Evolutionary conservation across 2,329 filamentous ascomycete species (phyloP).

Genomic region (Nothomitra cinnamomea): DNA sequence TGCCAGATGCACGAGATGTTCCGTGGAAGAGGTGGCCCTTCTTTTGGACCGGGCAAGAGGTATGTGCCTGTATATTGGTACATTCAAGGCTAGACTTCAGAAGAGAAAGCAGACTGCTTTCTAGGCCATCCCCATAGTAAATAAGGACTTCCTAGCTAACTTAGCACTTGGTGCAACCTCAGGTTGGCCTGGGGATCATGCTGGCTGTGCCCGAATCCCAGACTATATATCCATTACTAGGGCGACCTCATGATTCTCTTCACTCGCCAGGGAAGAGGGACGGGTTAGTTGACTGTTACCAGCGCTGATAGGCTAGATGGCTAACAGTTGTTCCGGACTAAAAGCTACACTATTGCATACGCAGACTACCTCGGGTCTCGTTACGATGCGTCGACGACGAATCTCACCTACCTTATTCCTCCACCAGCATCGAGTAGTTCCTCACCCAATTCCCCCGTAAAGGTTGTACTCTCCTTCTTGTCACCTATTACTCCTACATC

Average conservation of each 20-base stretch:
- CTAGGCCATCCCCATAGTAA: not conserved
- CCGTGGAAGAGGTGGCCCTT: slow-evolving; percentile 81
- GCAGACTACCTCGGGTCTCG: slow-evolving; percentile 42
- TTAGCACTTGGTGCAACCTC: not conserved
- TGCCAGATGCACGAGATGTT: slow-evolving; percentile 48
- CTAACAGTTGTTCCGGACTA: not conserved
- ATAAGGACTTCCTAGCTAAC: not conserved
- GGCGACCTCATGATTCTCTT: slow-evolving; percentile 47
- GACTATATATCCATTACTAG: slow-evolving; percentile 45
- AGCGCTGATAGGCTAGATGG: not conserved
- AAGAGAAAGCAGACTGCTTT: not conserved
- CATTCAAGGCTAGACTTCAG: not conserved
- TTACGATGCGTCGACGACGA: slow-evolving; percentile 55
- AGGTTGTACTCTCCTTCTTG: slow-evolving; percentile 37
- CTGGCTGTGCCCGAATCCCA: slow-evolving; percentile 42
- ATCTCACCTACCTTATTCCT: slow-evolving; percentile 49
- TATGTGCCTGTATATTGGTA: slow-evolving; percentile 16
- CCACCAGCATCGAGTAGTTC: slow-evolving; percentile 34
- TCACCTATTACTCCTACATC: slow-evolving; percentile 71
- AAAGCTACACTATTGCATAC: slow-evolving; percentile 39
- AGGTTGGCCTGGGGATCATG: slow-evolving; percentile 46
- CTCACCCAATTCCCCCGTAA: slow-evolving; percentile 26
- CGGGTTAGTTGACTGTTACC: slow-evolving; percentile 4
- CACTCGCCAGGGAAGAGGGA: slow-evolving; percentile 22
- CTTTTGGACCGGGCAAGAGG: slow-evolving; percentile 58